Base-by-base conservation (phyloP, 371 early-diverging fungal species). In the Mortierella sp. region DNA sequence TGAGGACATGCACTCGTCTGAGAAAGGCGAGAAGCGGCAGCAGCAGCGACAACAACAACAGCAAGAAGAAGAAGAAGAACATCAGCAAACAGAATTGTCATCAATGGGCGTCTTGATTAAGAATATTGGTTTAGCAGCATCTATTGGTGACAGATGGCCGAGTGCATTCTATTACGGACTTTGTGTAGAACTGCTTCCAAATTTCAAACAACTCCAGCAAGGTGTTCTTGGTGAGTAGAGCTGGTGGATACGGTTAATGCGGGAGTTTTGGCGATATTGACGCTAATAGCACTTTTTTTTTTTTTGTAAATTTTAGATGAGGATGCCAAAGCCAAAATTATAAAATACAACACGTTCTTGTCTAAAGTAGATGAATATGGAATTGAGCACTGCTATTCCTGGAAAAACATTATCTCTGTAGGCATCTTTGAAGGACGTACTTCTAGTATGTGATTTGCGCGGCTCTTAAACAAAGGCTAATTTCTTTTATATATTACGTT, bases 91-190 rank as follows among this genome's bases (percentile, higher is more conserved):
- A 63, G 55, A 45, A 61, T 56, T 7, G 22, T 10, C 43, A 17
- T 43, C 40, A 53, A 76, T 82, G 82, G 86, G 87, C 17, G 83
- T 86, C 81, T 45, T 86, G 12, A 89, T 91, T 51, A 86, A 89
- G 29, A 83, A 87, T 23, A 71, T 89, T 47, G 85, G 84, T 0
- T 51, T 34, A 31, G 35, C 49, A 29, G 32, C 42, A 5, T 60
- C 61, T 15, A 60, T 85, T 4, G 79, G 70, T 45, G 56, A 57
- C 13, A 81, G 88, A 32, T 96, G 96, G 95, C 70, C 79, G 13
- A 77, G 87, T 8, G 88, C 89, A 0, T 68, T 93, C 15, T 75
- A 91, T 13, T 78, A 93, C 34, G 83, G 90, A 0, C 81, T 91
- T 0, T 87, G 86, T 0, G 80, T 84, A 9, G 93, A 93, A 4